Percentiles rank a stretch among this genome's conserved stretches.
Conservation (phyloP, 2,329 filamentous ascomycete species). For the Aspergillus aculeatus region DNA sequence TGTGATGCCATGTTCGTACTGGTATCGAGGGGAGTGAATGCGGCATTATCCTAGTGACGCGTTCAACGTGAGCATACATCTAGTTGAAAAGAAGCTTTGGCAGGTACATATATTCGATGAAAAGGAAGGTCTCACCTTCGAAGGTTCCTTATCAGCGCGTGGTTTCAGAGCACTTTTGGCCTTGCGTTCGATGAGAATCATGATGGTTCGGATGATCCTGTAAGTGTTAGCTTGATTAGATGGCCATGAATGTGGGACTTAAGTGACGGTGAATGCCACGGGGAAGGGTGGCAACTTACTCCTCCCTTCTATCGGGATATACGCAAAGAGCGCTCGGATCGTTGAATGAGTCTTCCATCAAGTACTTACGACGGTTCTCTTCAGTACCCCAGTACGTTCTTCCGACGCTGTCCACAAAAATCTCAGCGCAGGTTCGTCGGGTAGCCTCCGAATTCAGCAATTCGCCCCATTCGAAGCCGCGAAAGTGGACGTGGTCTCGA, state of each 20-base stretch:
- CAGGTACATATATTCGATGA: too few relatives aligned
- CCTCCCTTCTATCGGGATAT: constrained; percentile 19
- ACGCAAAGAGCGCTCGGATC: constrained; percentile 14
- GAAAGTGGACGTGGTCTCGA: constrained; percentile 9
- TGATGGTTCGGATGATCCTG: constrained; percentile 18
- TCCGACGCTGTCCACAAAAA: constrained; percentile 20
- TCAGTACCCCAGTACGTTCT: constrained; percentile 24
- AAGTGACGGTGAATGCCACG: not conserved
- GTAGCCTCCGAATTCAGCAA: constrained; percentile 9
- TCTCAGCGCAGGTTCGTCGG: constrained; percentile 13
- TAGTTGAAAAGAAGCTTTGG: too few relatives aligned
- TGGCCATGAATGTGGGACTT: not conserved
- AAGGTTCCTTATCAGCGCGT: not conserved
- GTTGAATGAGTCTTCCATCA: constrained; percentile 20
- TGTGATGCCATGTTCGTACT: not conserved
- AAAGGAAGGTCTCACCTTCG: too few relatives aligned
- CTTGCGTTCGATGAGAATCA: constrained; percentile 21
- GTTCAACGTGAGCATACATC: not conserved
- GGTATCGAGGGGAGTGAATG: not conserved
- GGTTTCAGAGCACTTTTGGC: constrained; percentile 8
- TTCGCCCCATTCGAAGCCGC: constrained; percentile 12
- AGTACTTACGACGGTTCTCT: constrained; percentile 17
- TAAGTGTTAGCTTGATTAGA: not conserved
- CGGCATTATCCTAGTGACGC: not conserved
- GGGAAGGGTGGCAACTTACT: constrained; percentile 16